Evolutionary conservation across 2,329 filamentous ascomycete species (phyloP).

Genomic region (Phyllosticta citrichinensis): DNA sequence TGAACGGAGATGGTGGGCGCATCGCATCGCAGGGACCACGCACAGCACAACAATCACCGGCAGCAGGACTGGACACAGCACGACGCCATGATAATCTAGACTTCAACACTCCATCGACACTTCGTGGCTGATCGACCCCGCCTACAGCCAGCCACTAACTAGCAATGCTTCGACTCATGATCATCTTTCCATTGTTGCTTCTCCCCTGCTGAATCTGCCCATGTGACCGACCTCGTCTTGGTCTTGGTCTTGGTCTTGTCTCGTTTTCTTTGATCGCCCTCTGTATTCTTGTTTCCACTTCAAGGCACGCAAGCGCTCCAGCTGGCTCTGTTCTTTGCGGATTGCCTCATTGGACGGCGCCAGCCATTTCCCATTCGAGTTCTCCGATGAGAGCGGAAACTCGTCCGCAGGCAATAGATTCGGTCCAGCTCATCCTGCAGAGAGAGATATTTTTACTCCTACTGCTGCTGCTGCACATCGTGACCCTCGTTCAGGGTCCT

Average conservation of each 20-base stretch:
- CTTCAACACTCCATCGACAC: too few relatives aligned
- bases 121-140: neutral
- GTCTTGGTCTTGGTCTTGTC: neutral
- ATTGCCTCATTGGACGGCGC: too few relatives aligned
- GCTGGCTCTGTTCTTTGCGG: too few relatives aligned
- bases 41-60: too few relatives aligned
- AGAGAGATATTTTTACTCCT: neutral
- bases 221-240: neutral
- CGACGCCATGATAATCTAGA: too few relatives aligned
- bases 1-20: neutral
- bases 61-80: too few relatives aligned
- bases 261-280: neutral
- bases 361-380: too few relatives aligned
- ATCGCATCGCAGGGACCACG: too few relatives aligned
- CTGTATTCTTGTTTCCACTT: neutral
- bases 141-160: neutral
- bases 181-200: neutral
- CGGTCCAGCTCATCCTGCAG: neutral
- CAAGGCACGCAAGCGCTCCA: too few relatives aligned
- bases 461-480: neutral
- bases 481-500: neutral
- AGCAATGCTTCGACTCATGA: neutral
- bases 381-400: too few relatives aligned
- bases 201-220: neutral
- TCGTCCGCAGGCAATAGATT: neutral